Evolutionary conservation across 306 rosid species (phyloP).

Genomic region (Malus domestica): ASM211411v1 NC_041789.1:30863501-30864000

Average conservation of each 20-base stretch:
- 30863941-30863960: too few species aligned
- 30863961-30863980: too few species aligned
- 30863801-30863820: too few species aligned
- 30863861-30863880: too few species aligned
- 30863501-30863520: too few species aligned
- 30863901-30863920: too few species aligned
- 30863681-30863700: not conserved
- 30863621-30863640: not conserved
- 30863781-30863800: not conserved
- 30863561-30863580: too few species aligned
- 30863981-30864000: not conserved
- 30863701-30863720: not conserved
- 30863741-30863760: not conserved
- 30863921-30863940: too few species aligned
- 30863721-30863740: not conserved
- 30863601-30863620: not conserved
- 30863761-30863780: not conserved
- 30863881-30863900: rapidly evolving
- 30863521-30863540: rapidly evolving
- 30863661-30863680: not conserved
- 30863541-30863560: too few species aligned
- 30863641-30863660: not conserved
- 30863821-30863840: too few species aligned
- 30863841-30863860: too few species aligned
- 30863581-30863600: too few species aligned